Conservation (phyloP, 2,329 filamentous ascomycete genomes). For the Atkinsonella texensis region DNA sequence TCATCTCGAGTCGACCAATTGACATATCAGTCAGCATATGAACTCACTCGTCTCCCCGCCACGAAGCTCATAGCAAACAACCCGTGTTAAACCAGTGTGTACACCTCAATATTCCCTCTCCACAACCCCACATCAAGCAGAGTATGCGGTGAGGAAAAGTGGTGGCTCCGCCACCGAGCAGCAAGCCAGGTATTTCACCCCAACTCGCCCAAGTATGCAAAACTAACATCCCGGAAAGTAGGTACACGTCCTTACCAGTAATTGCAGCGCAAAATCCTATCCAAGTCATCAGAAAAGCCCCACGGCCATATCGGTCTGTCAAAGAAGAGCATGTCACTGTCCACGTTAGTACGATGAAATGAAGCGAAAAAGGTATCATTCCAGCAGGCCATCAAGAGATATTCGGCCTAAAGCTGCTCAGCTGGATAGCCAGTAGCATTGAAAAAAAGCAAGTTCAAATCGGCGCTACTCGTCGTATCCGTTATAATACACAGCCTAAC, state of each 20-base stretch:
- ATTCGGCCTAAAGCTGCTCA: neutral
- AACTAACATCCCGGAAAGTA: neutral
- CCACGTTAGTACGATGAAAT: slow-evolving; percentile 14
- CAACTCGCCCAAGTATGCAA: neutral
- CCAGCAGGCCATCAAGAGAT: neutral
- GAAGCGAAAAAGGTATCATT: neutral
- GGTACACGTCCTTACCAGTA: too few species aligned
- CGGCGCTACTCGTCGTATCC: slow-evolving; percentile 6
- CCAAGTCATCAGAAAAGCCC: neutral
- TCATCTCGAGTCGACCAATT: too few species aligned
- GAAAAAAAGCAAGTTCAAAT: neutral
- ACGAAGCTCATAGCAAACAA: too few species aligned
- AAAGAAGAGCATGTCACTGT: slow-evolving; percentile 16
- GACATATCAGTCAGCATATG: too few species aligned
- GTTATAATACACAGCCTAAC: slow-evolving; percentile 9
- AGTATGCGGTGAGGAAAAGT: slow-evolving; percentile 41
- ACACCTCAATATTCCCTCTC: slow-evolving; percentile 27
- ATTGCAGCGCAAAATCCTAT: neutral
- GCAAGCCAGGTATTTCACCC: neutral
- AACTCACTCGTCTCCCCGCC: too few species aligned
- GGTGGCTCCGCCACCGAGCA: slow-evolving; percentile 10
- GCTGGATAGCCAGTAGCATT: neutral
- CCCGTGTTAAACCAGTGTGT: neutral
- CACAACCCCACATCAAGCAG: slow-evolving; percentile 33
- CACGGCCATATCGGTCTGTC: neutral